Conservation (phyloP, 2,329 filamentous ascomycete genomes). For the Trichophyton benhamiae region DNA sequence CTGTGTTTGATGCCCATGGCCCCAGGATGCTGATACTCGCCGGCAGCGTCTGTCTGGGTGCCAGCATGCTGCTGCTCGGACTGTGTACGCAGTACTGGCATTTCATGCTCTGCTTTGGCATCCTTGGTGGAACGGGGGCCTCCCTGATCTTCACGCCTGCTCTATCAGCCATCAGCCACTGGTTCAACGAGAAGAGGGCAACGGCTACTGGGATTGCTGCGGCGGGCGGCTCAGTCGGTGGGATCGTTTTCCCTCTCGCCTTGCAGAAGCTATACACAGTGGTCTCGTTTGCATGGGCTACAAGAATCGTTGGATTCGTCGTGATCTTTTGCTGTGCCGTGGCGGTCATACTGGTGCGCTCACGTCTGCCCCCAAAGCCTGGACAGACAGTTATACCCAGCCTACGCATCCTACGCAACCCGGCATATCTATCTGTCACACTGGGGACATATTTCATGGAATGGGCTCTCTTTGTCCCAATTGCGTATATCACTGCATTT, state of each 20-base stretch:
- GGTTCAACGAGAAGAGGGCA: conserved; percentile 23
- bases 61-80: conserved; percentile 21
- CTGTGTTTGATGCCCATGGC: conserved; percentile 29
- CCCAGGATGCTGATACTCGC: conserved; percentile 21
- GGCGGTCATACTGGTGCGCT: conserved; percentile 6
- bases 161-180: conserved; percentile 23
- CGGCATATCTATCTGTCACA: background rate
- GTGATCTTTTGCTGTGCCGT: conserved; percentile 6
- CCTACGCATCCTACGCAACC: background rate
- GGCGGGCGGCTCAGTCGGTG: conserved; percentile 25
- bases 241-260: conserved; percentile 26
- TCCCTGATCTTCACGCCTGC: conserved; percentile 23
- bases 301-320: conserved; percentile 14
- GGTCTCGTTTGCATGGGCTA: conserved; percentile 20
- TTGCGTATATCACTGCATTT: background rate
- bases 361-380: conserved; percentile 16
- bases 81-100: conserved; percentile 27
- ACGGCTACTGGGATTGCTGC: conserved; percentile 26
- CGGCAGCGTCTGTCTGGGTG: conserved; percentile 21
- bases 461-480: background rate
- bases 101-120: conserved; percentile 26
- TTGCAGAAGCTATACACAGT: conserved; percentile 19
- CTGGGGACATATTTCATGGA: conserved; percentile 2
- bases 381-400: conserved; percentile 2
- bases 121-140: conserved; percentile 24